A percentile compares a stretch with the other conserved stretches of the same genome.
These are phyloP conservation scores for Dothistroma pini DNA, from an alignment of 2,329 filamentous ascomycete species.

Conservation along the genomic window DNA sequence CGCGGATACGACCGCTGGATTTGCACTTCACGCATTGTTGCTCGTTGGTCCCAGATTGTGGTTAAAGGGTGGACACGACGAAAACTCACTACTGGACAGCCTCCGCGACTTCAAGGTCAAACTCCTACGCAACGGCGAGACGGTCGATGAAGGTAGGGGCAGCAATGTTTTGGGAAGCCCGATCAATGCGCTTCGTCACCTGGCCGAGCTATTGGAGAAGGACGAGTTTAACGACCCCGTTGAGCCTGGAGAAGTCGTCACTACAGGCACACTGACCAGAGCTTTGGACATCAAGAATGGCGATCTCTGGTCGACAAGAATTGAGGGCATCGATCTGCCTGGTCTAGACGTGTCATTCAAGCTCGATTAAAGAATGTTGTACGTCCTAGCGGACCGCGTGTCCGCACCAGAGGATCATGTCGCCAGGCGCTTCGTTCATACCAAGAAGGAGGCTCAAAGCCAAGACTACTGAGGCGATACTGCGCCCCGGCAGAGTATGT, in stretches of 20 bases:
- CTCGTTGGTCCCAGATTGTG: conserved; percentile 18
- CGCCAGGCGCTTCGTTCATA: background rate
- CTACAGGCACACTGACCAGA: conserved; percentile 23
- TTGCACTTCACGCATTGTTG: conserved; percentile 22
- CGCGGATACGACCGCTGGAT: conserved; percentile 22
- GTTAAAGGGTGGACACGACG: conserved; percentile 7
- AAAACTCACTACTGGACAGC: conserved; percentile 14
- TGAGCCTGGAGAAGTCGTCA: conserved; percentile 19
- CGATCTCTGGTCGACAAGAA: conserved; percentile 21
- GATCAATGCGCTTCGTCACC: conserved; percentile 18
- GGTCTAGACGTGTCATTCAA: conserved; percentile 21
- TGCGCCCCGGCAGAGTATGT: background rate
- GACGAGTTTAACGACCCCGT: conserved; percentile 22
- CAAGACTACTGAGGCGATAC: background rate
- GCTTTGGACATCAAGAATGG: conserved; percentile 20
- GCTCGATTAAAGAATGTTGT: conserved; percentile 7
- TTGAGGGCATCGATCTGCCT: conserved; percentile 21
- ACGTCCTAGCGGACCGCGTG: background rate
- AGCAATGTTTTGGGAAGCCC: conserved; percentile 23
- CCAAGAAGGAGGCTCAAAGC: background rate
- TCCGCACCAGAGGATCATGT: background rate
- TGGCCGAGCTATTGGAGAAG: conserved; percentile 20
- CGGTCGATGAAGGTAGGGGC: conserved; percentile 16
- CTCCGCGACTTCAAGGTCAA: conserved; percentile 21
- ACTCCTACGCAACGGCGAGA: conserved; percentile 15